Evolutionary conservation across 2,329 filamentous ascomycete genomes (phyloP).

Genomic region (Curvularia eragrostidis): DNA sequence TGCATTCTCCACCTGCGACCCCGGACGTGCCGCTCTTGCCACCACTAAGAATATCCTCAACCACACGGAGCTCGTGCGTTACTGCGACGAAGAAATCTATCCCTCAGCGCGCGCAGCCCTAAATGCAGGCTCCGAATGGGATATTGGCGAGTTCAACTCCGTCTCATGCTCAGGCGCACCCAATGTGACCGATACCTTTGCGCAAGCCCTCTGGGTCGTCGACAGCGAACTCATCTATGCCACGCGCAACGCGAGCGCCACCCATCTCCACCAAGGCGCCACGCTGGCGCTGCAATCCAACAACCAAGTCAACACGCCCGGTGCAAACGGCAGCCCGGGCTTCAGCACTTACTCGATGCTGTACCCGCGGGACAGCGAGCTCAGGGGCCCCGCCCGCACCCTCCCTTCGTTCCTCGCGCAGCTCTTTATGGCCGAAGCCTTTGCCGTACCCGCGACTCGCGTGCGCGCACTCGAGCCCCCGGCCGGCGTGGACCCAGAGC

Average conservation of each 20-base stretch:
- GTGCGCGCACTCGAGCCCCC: constrained; percentile 7
- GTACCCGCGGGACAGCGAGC: constrained; percentile 16
- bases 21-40: constrained; percentile 6
- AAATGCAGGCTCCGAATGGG: constrained; percentile 10
- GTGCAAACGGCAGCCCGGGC: constrained; percentile 16
- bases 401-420: constrained; percentile 18
- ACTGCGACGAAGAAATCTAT: constrained; percentile 21
- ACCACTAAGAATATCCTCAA: constrained; percentile 22
- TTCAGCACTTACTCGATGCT: constrained; percentile 21
- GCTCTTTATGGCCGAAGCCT: constrained; percentile 15
- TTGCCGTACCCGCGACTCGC: constrained; percentile 5
- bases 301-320: constrained; percentile 18
- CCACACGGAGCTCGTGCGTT: constrained; percentile 19
- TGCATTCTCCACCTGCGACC: constrained; percentile 16
- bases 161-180: constrained; percentile 17
- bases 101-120: constrained; percentile 18
- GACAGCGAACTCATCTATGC: constrained; percentile 21
- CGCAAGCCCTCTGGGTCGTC: constrained; percentile 22
- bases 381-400: constrained; percentile 15
- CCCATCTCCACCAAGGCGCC: constrained; percentile 18
- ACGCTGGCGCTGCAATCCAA: constrained; percentile 18
- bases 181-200: constrained; percentile 21
- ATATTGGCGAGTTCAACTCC: constrained; percentile 22
- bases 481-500: constrained; percentile 3
- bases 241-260: constrained; percentile 11